A percentile compares a stretch with the other conserved stretches of the same genome.
phyloP scores from a whole-genome alignment of 257 asterid genomes.

The Solanum chmielewskii region DNA sequence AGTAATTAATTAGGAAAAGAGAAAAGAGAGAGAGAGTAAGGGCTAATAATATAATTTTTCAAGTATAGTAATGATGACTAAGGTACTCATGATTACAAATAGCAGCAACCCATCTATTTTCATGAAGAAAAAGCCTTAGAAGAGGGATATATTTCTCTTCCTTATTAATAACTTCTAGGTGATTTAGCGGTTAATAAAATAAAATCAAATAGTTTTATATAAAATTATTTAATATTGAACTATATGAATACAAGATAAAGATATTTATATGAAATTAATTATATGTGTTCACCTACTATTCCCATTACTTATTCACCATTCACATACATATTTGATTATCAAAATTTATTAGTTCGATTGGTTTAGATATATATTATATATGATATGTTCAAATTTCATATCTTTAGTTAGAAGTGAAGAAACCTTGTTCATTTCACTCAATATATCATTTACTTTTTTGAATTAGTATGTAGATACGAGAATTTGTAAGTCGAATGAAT shows the following conservation, averaged over 20 bases:
- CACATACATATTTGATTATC: background rate
- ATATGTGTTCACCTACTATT: background rate
- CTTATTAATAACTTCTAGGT: background rate
- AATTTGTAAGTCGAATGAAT: background rate
- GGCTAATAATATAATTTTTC: conserved; percentile 15
- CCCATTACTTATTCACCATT: background rate
- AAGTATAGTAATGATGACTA: conserved; percentile 45
- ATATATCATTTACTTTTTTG: no score
- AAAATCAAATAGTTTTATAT: background rate
- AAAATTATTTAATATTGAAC: background rate
- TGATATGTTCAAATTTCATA: no score
- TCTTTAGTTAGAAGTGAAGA: no score
- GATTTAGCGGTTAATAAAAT: background rate
- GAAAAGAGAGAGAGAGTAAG: background rate
- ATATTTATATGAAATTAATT: background rate
- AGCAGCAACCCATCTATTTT: conserved; percentile 36
- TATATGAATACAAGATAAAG: no score
- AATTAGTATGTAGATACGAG: no score
- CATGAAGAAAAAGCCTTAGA: conserved; percentile 30
- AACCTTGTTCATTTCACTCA: no score
- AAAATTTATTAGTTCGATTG: no score
- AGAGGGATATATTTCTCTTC: conserved; percentile 7
- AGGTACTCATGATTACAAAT: conserved; percentile 33
- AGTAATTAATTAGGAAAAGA: background rate
- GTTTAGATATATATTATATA: no score